These are phyloP conservation scores for Claviceps sp. DNA, from an alignment of 2,329 filamentous ascomycete species.

Conservation along the genomic window DNA sequence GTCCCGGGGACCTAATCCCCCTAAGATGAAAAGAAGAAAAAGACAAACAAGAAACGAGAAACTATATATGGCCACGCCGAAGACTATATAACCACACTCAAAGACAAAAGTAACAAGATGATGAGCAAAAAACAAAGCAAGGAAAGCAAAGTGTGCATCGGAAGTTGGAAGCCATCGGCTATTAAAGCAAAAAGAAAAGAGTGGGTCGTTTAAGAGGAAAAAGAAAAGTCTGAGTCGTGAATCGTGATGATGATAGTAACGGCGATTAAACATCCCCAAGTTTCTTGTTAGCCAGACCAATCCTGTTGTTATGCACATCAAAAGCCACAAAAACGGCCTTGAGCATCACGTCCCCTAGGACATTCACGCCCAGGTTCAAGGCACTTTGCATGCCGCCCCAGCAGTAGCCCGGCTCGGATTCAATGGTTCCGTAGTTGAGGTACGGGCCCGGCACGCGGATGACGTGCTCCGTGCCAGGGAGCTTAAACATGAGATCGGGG, in stretches of 20 bases:
- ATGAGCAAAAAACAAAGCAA: neutral
- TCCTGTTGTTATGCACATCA: conserved; percentile 32
- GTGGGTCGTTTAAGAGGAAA: neutral
- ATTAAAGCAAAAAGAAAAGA: neutral
- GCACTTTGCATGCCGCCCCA: conserved; percentile 63
- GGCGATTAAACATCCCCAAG: conserved; percentile 13
- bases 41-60: neutral
- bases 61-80: too few relatives aligned
- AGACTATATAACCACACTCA: too few relatives aligned
- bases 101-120: too few relatives aligned
- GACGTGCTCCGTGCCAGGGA: conserved; percentile 35
- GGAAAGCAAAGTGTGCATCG: neutral
- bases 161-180: too few relatives aligned
- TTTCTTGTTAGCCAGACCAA: conserved; percentile 32
- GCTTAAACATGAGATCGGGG: conserved; percentile 42
- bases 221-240: neutral
- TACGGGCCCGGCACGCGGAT: conserved; percentile 40
- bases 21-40: neutral
- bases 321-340: conserved; percentile 68
- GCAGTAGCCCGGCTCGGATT: conserved; percentile 41
- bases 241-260: neutral
- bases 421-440: conserved; percentile 39
- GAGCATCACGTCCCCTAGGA: conserved; percentile 68
- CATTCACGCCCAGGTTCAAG: conserved; percentile 35
- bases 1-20: neutral